These are phyloP conservation scores for Ophiostoma fasciatum DNA, from an alignment of 2,329 filamentous ascomycete species.

Conservation along the genomic window DNA sequence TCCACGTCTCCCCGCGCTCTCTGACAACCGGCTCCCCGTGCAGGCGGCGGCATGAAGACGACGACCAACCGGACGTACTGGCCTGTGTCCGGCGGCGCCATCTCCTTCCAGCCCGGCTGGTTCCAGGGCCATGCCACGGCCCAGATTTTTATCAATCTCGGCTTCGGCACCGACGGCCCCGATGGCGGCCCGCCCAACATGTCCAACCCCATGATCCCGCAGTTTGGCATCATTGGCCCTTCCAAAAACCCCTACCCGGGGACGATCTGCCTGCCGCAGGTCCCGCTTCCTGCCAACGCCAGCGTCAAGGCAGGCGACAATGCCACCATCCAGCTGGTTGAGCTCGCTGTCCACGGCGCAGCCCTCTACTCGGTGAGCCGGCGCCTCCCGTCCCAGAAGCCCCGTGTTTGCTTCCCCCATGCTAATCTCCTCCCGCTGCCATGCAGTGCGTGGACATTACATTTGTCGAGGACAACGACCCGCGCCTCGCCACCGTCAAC, in stretches of 20 bases:
- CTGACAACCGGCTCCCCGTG: too few relatives aligned
- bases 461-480: slow-evolving; percentile 64
- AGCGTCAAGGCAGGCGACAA: slow-evolving; percentile 67
- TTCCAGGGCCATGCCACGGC: slow-evolving; percentile 77
- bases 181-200: slow-evolving; percentile 63
- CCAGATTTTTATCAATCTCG: slow-evolving; percentile 81
- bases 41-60: slow-evolving; percentile 70
- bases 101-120: slow-evolving; percentile 89
- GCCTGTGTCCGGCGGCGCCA: slow-evolving; percentile 75
- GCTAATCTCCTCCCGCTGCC: slow-evolving; percentile 2
- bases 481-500: slow-evolving; percentile 55
- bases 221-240: slow-evolving; percentile 74
- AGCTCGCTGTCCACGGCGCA: slow-evolving; percentile 70
- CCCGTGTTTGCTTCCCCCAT: background rate
- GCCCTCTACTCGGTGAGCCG: slow-evolving; percentile 59
- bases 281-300: slow-evolving; percentile 62
- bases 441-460: slow-evolving; percentile 87
- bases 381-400: background rate
- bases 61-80: slow-evolving; percentile 81
- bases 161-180: slow-evolving; percentile 56
- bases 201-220: slow-evolving; percentile 65
- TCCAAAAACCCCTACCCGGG: slow-evolving; percentile 74
- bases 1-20: too few relatives aligned
- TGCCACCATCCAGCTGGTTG: slow-evolving; percentile 80
- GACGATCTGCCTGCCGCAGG: slow-evolving; percentile 77